A percentile compares a stretch with the other conserved stretches of the same genome.
Conservation (phyloP, 2,329 filamentous ascomycete genomes). For the Fusarium verrucosum region DNA sequence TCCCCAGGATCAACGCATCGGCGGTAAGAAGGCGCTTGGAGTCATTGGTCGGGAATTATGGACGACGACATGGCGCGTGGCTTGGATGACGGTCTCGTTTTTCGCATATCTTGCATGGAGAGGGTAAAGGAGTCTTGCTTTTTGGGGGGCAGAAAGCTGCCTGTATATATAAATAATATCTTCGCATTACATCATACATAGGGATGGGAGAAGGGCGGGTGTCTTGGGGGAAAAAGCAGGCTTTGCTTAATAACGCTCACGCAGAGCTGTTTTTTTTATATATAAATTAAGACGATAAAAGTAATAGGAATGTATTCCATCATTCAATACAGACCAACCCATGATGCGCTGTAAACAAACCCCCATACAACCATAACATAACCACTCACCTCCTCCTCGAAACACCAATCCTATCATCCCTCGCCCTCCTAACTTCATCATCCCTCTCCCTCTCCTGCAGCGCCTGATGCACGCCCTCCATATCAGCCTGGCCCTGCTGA, state of each 20-base stretch:
- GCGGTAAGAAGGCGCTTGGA: constrained; percentile 50
- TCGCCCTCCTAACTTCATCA: constrained; percentile 43
- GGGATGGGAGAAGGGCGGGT: not conserved
- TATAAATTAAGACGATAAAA: constrained; percentile 17
- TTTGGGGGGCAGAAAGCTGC: not conserved
- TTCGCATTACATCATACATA: not conserved
- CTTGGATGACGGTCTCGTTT: constrained; percentile 68
- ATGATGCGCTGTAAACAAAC: not conserved
- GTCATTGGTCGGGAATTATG: constrained; percentile 68
- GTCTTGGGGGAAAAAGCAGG: constrained; percentile 9
- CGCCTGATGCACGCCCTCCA: constrained; percentile 46
- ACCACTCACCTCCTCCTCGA: constrained; percentile 30
- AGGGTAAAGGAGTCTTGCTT: constrained; percentile 55
- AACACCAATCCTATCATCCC: constrained; percentile 54
- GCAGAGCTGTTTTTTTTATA: constrained; percentile 30
- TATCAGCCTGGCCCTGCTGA: constrained; percentile 33
- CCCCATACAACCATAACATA: not conserved
- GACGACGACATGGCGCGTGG: constrained; percentile 69
- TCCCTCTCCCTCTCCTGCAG: constrained; percentile 42
- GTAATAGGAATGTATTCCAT: constrained; percentile 16
- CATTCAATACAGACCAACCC: not conserved
- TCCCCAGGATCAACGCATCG: constrained; percentile 36
- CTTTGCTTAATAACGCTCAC: constrained; percentile 23
- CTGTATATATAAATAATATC: constrained; percentile 26
- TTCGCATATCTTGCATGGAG: constrained; percentile 72